Evolutionary conservation across 306 rosid species (phyloP).

Genomic region (Sesbania bispinosa): DNA sequence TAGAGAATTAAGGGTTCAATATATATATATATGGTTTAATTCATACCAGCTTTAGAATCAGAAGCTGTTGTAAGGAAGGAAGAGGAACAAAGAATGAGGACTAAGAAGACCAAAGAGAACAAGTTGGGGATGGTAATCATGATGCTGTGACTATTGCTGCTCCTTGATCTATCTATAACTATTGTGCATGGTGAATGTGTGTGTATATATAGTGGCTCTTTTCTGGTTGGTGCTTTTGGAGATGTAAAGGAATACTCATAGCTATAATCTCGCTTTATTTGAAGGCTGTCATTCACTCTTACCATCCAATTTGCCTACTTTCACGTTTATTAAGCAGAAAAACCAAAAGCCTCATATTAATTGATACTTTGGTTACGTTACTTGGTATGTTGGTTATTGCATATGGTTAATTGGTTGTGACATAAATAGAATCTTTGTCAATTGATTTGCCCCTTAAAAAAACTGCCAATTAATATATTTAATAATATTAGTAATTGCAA

Average conservation of each 20-base stretch:
- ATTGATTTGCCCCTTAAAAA: background rate
- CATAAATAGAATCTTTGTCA: background rate
- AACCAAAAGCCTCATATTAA: background rate
- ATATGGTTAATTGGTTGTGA: background rate
- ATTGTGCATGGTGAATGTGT: too few species aligned
- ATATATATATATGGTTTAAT: background rate
- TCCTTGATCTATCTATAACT: too few species aligned
- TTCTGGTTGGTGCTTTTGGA: background rate
- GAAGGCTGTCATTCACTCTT: background rate
- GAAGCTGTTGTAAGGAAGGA: slow-evolving; percentile 30
- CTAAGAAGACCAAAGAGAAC: slow-evolving; percentile 18
- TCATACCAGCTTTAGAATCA: slow-evolving; percentile 47
- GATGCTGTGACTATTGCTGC: background rate
- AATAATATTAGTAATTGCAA: too few species aligned
- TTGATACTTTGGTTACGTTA: background rate
- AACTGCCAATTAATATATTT: too few species aligned
- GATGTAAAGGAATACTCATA: background rate
- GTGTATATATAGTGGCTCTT: too few species aligned
- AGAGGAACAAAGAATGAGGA: slow-evolving; percentile 26
- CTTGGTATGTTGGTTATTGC: background rate
- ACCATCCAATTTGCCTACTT: slow-evolving; percentile 7
- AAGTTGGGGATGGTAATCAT: background rate
- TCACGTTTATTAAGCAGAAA: background rate
- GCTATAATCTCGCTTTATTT: background rate
- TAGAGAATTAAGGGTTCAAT: background rate